Conservation (phyloP, 2,329 filamentous ascomycete species). For the Pestalotiopsis sp. region DNA sequence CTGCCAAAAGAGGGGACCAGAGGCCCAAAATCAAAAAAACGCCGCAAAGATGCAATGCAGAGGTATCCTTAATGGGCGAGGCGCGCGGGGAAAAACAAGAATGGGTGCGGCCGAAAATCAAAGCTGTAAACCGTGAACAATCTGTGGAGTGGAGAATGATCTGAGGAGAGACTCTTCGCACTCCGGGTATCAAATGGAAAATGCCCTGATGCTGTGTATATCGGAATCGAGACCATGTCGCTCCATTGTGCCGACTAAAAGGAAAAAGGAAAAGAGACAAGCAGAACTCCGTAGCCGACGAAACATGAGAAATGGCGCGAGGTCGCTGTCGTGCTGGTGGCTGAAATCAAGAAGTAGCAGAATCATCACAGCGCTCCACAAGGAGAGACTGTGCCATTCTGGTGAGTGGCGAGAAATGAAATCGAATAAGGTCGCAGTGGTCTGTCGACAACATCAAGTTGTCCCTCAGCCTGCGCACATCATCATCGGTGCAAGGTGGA, state of each 20-base stretch:
- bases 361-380: neutral
- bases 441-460: neutral
- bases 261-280: conserved; percentile 12
- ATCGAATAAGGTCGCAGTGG: neutral
- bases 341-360: neutral
- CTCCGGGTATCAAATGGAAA: conserved; percentile 38
- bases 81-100: conserved; percentile 16
- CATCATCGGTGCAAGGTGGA: neutral
- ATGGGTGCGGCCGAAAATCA: conserved; percentile 16
- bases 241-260: conserved; percentile 19
- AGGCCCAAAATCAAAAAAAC: conserved; percentile 22
- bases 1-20: conserved; percentile 16
- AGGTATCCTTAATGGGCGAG: conserved; percentile 24
- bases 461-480: neutral
- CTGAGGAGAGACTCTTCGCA: conserved; percentile 26
- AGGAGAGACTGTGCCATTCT: conserved; percentile 15
- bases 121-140: conserved; percentile 21
- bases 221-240: conserved; percentile 10
- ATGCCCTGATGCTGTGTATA: conserved; percentile 32
- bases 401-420: neutral
- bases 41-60: conserved; percentile 35
- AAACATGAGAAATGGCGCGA: conserved; percentile 18
- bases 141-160: conserved; percentile 33
- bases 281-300: conserved; percentile 17
- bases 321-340: neutral